Conservation (phyloP, 2,329 filamentous ascomycete genomes). For the Cladosporium sp. region DNA sequence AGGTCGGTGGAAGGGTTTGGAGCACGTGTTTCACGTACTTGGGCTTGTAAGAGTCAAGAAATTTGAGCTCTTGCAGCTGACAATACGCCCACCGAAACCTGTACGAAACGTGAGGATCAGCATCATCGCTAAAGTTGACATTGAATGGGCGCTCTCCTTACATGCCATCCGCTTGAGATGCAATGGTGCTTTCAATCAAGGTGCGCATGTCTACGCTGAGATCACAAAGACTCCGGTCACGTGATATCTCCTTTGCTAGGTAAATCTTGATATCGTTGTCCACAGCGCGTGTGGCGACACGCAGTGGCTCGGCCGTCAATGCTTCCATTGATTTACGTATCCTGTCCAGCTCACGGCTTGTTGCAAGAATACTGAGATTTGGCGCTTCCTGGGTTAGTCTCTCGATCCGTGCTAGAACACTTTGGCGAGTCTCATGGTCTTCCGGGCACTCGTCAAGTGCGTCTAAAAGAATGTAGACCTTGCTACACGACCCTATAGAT, state of each 20-base stretch:
- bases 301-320: slow-evolving; percentile 16
- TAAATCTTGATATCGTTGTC: slow-evolving; percentile 25
- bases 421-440: slow-evolving; percentile 21
- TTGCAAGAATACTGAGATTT: slow-evolving; percentile 24
- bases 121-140: neutral
- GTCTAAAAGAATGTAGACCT: slow-evolving; percentile 36
- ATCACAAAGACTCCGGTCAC: slow-evolving; percentile 20
- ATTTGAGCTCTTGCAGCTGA: slow-evolving; percentile 30
- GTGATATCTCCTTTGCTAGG: slow-evolving; percentile 22
- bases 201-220: slow-evolving; percentile 19
- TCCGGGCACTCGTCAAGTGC: slow-evolving; percentile 38
- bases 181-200: slow-evolving; percentile 25
- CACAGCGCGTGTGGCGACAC: slow-evolving; percentile 14
- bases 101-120: neutral
- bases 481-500: slow-evolving; percentile 23
- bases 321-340: slow-evolving; percentile 23
- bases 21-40: slow-evolving; percentile 23
- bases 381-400: slow-evolving; percentile 20
- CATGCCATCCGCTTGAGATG: slow-evolving; percentile 30
- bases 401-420: slow-evolving; percentile 20
- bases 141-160: slow-evolving; percentile 18
- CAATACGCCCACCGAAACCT: slow-evolving; percentile 34
- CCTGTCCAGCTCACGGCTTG: slow-evolving; percentile 26
- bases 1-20: slow-evolving; percentile 23
- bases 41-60: slow-evolving; percentile 23